A percentile compares a stretch with the other conserved stretches of the same genome.
These are phyloP conservation scores for Asterophora lycoperdoides DNA, from an alignment of 768 basidiomycete genomes.

Conservation along the genomic window DNA sequence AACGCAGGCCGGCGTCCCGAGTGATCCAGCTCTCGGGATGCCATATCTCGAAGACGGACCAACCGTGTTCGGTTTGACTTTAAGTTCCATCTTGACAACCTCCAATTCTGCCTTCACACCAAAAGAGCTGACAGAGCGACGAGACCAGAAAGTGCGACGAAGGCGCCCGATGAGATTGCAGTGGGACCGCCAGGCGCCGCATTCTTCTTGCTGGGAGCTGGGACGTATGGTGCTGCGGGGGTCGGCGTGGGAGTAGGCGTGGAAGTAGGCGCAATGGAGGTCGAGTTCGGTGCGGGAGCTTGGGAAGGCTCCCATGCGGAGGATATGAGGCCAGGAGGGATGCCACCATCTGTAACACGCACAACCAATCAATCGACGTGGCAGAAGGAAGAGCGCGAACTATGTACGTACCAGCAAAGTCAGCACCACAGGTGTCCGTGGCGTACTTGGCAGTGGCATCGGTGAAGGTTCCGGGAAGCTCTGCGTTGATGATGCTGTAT, in stretches of 20 bases:
- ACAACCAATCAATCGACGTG: not conserved
- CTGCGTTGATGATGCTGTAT: slow-evolving; percentile 29
- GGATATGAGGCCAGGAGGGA: slow-evolving; percentile 15
- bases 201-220: slow-evolving; percentile 6
- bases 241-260: slow-evolving; percentile 5
- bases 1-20: slow-evolving; percentile 1
- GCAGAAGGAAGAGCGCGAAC: not conserved
- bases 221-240: slow-evolving; percentile 1
- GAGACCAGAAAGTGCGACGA: slow-evolving; percentile 10
- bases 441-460: slow-evolving; percentile 20
- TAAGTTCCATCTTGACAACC: not conserved
- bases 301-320: slow-evolving; percentile 10
- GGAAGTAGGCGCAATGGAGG: slow-evolving; percentile 1
- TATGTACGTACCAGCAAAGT: slow-evolving; percentile 36
- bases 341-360: slow-evolving; percentile 16
- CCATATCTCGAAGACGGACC: not conserved
- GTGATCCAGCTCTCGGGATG: slow-evolving; percentile 13
- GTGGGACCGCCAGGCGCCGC: slow-evolving; percentile 9
- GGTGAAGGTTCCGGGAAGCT: slow-evolving; percentile 30
- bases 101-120: not conserved
- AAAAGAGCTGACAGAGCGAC: slow-evolving; percentile 4
- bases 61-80: not conserved
- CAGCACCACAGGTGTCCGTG: slow-evolving; percentile 33
- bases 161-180: slow-evolving; percentile 3
- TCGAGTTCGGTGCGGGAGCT: slow-evolving; percentile 1